Conservation (phyloP, 31 red algal genomes). For the Odonthalia washingtoniensis region DNA sequence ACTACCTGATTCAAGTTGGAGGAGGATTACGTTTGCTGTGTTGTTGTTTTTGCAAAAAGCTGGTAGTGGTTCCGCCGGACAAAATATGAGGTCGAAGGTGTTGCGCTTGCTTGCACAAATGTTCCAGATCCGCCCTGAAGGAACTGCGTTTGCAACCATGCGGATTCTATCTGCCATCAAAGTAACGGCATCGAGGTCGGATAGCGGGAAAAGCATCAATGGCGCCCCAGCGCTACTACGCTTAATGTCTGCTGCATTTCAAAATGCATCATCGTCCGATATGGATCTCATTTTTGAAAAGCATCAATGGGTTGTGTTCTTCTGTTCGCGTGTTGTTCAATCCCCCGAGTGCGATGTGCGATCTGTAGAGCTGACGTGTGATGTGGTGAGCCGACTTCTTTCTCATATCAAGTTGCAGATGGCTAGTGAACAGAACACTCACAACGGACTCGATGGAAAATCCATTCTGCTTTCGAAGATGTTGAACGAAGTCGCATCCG, state of each 20-base stretch:
- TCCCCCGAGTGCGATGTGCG: background rate
- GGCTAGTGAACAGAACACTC: background rate
- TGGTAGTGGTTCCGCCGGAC: conserved; percentile 47
- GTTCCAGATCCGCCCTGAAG: conserved; percentile 48
- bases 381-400: conserved; percentile 21
- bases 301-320: conserved; percentile 29
- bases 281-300: background rate
- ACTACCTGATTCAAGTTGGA: conserved; percentile 45
- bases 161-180: conserved; percentile 55
- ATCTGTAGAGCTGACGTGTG: conserved; percentile 2
- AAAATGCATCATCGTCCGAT: background rate
- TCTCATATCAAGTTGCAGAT: background rate
- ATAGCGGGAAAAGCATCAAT: background rate
- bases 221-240: conserved; percentile 58
- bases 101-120: conserved; percentile 57
- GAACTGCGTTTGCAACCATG: conserved; percentile 26
- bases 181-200: conserved; percentile 29
- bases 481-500: background rate
- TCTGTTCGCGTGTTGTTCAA: conserved; percentile 31
- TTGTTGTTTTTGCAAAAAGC: conserved; percentile 56
- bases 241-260: conserved; percentile 48
- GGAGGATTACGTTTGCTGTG: conserved; percentile 21
- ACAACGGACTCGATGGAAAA: no score
- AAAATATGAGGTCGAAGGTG: conserved; percentile 56
- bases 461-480: background rate